These are phyloP conservation scores for Glycine latifolia DNA, from an alignment of 306 rosid genomes.

Conservation along the genomic window DNA sequence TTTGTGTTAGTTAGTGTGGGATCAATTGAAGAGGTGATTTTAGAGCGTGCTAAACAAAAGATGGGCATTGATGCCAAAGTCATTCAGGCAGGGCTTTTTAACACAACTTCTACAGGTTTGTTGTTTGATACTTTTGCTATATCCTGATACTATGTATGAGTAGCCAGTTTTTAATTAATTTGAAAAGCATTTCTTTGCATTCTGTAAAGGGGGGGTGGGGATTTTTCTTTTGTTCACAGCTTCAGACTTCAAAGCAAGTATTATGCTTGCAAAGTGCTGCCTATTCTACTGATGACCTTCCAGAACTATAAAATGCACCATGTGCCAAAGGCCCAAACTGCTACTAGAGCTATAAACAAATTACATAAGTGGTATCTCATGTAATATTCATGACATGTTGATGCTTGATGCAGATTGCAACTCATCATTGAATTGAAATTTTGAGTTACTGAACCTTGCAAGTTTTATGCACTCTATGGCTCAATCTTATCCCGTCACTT, in stretches of 20 bases:
- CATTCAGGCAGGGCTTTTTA: conserved; percentile 90
- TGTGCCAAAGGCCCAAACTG: conserved; percentile 3
- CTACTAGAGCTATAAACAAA: conserved; percentile 1
- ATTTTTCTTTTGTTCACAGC: conserved; percentile 32
- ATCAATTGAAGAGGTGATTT: conserved; percentile 91
- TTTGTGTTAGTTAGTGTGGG: conserved; percentile 93
- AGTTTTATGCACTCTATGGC: background rate
- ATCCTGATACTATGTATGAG: conserved; percentile 24
- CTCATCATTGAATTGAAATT: background rate
- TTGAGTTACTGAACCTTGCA: background rate
- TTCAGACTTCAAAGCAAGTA: conserved; percentile 9
- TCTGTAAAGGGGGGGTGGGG: background rate
- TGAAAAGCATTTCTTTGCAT: conserved; percentile 20
- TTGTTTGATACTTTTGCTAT: conserved; percentile 27
- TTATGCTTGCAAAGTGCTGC: conserved; percentile 6
- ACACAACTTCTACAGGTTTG: conserved; percentile 94
- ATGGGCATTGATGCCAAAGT: conserved; percentile 99
- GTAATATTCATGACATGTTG: background rate
- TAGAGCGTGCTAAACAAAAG: conserved; percentile 96
- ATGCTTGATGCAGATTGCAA: background rate
- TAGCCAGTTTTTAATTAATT: background rate
- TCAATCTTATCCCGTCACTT: background rate
- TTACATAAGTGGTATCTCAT: background rate
- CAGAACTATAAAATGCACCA: background rate
- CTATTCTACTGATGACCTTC: conserved; percentile 26